Percentiles rank a stretch among this genome's conserved stretches.
Conservation (phyloP, 768 basidiomycete species). For the Candolleomyces aberdarensis region DNA sequence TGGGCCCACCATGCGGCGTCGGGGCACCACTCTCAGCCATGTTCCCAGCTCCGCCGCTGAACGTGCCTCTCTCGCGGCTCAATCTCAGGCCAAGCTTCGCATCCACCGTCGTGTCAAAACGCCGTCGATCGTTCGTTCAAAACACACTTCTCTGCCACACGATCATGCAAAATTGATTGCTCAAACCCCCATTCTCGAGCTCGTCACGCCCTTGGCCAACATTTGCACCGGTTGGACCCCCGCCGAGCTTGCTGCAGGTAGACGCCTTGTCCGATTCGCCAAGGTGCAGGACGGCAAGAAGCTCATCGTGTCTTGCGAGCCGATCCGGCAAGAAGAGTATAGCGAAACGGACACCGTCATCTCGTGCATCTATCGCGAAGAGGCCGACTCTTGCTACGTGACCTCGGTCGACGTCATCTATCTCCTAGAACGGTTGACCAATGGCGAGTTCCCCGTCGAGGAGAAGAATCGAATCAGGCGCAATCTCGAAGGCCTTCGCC, state of each 20-base stretch:
- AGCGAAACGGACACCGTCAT: conserved; percentile 75
- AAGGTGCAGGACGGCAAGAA: conserved; percentile 73
- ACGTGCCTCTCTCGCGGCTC: conserved; percentile 35
- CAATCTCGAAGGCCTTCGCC: conserved; percentile 90
- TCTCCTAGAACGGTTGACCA: conserved; percentile 74
- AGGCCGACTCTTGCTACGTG: conserved; percentile 74
- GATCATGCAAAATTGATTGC: conserved; percentile 41
- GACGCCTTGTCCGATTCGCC: conserved; percentile 85
- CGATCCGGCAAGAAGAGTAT: conserved; percentile 73
- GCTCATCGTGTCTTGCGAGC: conserved; percentile 76
- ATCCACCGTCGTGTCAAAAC: conserved; percentile 43
- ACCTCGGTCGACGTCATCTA: conserved; percentile 97
- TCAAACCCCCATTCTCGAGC: conserved; percentile 57
- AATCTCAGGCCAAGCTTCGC: conserved; percentile 30
- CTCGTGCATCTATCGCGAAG: conserved; percentile 90
- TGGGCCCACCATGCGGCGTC: conserved; percentile 33
- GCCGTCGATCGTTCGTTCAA: conserved; percentile 41
- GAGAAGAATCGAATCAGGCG: conserved; percentile 96
- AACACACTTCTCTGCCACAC: conserved; percentile 25
- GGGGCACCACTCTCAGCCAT: conserved; percentile 29
- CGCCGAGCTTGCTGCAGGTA: conserved; percentile 63
- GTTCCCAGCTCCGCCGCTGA: conserved; percentile 33
- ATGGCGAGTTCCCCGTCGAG: conserved; percentile 85
- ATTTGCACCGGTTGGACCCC: conserved; percentile 59
- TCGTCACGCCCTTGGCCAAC: conserved; percentile 52